A percentile compares a stretch with the other conserved stretches of the same genome.
phyloP scores from a whole-genome alignment of 2,329 filamentous ascomycete species.

The Calonectria pseudoreteaudii region DNA sequence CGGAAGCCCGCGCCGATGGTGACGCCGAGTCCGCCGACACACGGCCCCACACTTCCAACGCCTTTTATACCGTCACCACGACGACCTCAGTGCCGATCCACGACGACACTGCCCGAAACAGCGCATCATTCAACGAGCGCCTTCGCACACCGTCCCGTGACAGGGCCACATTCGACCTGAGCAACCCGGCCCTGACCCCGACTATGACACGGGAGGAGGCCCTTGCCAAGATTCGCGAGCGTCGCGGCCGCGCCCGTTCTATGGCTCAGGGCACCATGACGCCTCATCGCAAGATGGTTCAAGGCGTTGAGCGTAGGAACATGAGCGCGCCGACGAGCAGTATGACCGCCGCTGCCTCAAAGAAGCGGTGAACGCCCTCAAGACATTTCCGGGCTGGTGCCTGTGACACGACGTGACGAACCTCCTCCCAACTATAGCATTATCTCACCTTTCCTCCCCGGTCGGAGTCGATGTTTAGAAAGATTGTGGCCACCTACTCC shows the following conservation, averaged over 20 bases:
- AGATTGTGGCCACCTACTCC: slow-evolving; percentile 19
- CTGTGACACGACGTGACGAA: slow-evolving; percentile 40
- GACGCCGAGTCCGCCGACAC: slow-evolving; percentile 34
- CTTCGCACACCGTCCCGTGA: slow-evolving; percentile 58
- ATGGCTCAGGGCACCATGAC: slow-evolving; percentile 73
- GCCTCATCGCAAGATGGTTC: slow-evolving; percentile 65
- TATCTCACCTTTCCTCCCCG: slow-evolving; percentile 3
- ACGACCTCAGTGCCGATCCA: slow-evolving; percentile 65
- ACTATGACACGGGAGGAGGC: slow-evolving; percentile 81
- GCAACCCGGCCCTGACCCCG: slow-evolving; percentile 70
- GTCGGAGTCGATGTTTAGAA: background rate
- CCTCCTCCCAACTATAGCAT: background rate
- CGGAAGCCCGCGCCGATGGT: slow-evolving; percentile 27
- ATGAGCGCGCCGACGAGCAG: slow-evolving; percentile 60
- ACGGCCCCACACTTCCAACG: slow-evolving; percentile 60
- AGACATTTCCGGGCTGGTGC: slow-evolving; percentile 19
- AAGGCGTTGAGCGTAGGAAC: slow-evolving; percentile 60
- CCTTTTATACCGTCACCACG: slow-evolving; percentile 61
- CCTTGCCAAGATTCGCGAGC: slow-evolving; percentile 79
- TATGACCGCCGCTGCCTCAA: slow-evolving; percentile 31
- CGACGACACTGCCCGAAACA: slow-evolving; percentile 53
- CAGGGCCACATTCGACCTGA: slow-evolving; percentile 62
- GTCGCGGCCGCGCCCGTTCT: slow-evolving; percentile 77
- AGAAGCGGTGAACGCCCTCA: slow-evolving; percentile 33
- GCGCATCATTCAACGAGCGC: slow-evolving; percentile 58